Evolutionary conservation across 2,329 filamentous ascomycete species (phyloP), one percentile per base, ranked within the genome.

Genomic region (Cladophialophora exuberans): DNA sequence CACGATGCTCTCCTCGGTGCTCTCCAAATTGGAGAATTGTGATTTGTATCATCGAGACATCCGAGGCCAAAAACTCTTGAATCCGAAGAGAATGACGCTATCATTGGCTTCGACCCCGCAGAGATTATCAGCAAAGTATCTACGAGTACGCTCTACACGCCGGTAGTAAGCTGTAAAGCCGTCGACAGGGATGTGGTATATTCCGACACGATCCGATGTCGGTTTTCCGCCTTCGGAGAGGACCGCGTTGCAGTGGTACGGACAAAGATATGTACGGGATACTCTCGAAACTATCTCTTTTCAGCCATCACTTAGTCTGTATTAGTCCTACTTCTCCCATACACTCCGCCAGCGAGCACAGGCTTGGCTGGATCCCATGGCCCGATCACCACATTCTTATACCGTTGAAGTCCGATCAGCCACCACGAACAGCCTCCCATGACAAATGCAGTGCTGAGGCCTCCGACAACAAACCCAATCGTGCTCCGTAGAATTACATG

Each of bases 361-460:
- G 94, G 94, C 68, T 92, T 82, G 5, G 94, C 94, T 17, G 93
- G 92, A 75, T 99, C 94, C 94, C 94, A 99, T 1, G 94, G 94
- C 38, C 94, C 94, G 67, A 92, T 90, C 63, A 99, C 97, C 74
- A 97, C 94, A 70, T 97, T 97, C 79, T 99, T 99, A 74, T 97
- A 99, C 75, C 96, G 93, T 74, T 99, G 94, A 71, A 99, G 73
- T 6, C 91, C 89, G 67, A 99, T 97, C 60, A 99, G 75, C 92
- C 94, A 97, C 93, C 92, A 97, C 69, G 90, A 96, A 70, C 92
- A 97, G 10, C 91, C 87, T 1, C 93, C 94, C 84, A 97, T 96
- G 2, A 85, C 86, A 50, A 96, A 70, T 3, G 86, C 84, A 0
- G 88, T 87, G 18, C 90, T 77, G 7, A 93, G 66, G n/a, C 85